Base-by-base conservation (phyloP, 768 basidiomycete genomes). In the Pluteus cervinus region DNA sequence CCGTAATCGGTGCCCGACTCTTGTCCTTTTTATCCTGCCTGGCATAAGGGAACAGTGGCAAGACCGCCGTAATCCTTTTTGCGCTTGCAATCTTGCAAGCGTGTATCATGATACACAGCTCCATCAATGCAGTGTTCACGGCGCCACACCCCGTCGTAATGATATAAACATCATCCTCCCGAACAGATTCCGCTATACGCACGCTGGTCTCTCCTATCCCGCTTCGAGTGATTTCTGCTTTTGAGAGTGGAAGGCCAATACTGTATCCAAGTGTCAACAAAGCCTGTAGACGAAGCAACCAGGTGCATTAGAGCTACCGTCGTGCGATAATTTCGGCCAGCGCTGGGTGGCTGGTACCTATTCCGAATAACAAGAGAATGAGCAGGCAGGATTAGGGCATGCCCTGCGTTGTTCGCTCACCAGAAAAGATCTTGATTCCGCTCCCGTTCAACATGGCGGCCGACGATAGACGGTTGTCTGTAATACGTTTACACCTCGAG, bases 11-110 rank as follows among this genome's bases (percentile, higher is more conserved):
- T 5, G 93, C 94, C 45, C 94, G 75, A 51, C 91, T 94, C 68
- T 98, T 97, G 74, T 99, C 94, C 63, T 98, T 99, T 62, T 97
- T 97, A 69, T 99, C 96, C 62, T 98, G 96, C 41, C 96, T 72
- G 7, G 96, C 81, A 61, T 99, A 99, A 1, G 96, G 94, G 63
- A 91, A 99, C 24, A 96, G 76, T 28, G 96, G 96, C 41, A 97
- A 77, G 45, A 99, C 92, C n/a, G 94, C 96, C 5, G 96, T 99
- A 55, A 99, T 98, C 44, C 96, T 73, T 62, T 86, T 88, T 32
- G 96, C 93, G 47, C 90, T 94, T n/a, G 96, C 94, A 52, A 97
- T 98, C 67, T 93, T 94, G 79, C 94, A 96, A 7, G 96, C 93
- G 57, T 97, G 93, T 53, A 97, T 91, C 90, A 99, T 94, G 54